Evolutionary conservation across 345 rosid genomes (phyloP).

Genomic region (Cochlearia excelsa): DNA sequence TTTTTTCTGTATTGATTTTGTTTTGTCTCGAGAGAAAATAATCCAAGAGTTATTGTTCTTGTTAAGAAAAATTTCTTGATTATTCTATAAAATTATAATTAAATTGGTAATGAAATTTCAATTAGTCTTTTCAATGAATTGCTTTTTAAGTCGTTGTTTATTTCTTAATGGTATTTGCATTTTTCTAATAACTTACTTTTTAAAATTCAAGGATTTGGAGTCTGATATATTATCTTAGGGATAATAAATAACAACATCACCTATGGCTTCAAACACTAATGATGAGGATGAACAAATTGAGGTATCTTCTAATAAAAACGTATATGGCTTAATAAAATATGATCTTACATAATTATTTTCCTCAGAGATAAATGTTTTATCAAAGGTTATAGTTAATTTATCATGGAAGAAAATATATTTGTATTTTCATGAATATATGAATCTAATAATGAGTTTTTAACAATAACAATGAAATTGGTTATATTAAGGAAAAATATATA

Average conservation of each 20-base stretch:
- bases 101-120: neutral
- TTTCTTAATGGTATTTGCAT: neutral
- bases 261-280: slow-evolving; percentile 11
- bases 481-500: neutral
- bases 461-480: neutral
- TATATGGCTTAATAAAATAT: slow-evolving; percentile 20
- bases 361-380: slow-evolving; percentile 4
- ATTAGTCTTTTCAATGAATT: neutral
- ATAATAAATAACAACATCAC: neutral
- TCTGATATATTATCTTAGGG: neutral
- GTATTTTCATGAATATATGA: neutral
- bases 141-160: neutral
- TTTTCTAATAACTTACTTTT: neutral
- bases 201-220: slow-evolving; percentile 3
- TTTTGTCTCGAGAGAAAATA: neutral
- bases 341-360: slow-evolving; percentile 30
- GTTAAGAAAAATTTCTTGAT: too few relatives aligned
- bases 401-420: neutral
- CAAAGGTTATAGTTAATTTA: slow-evolving; percentile 25
- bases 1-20: neutral
- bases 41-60: too few relatives aligned
- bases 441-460: neutral
- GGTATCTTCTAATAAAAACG: neutral
- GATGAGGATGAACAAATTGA: neutral
- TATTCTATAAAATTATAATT: too few relatives aligned